These are phyloP conservation scores for Cladosporium austrohemisphaericum DNA, from an alignment of 2,329 filamentous ascomycete genomes.

Conservation along the genomic window DNA sequence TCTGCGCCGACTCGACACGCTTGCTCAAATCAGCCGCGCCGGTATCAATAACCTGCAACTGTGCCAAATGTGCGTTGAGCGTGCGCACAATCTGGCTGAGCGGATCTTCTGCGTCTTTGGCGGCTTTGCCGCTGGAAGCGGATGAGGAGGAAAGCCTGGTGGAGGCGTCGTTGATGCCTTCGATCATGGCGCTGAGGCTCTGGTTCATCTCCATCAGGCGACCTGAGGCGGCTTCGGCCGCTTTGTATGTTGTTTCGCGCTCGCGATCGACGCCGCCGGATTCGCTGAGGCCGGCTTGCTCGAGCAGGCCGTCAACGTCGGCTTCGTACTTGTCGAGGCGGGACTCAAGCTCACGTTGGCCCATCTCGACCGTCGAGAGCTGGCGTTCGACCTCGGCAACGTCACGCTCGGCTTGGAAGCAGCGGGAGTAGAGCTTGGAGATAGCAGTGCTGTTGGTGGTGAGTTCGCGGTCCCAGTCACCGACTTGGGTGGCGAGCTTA, in stretches of 20 bases:
- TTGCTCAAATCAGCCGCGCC: slow-evolving; percentile 76
- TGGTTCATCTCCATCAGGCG: slow-evolving; percentile 90
- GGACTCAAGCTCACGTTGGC: slow-evolving; percentile 83
- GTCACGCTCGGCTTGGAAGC: slow-evolving; percentile 88
- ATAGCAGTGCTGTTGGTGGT: slow-evolving; percentile 96
- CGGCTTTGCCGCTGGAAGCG: slow-evolving; percentile 59
- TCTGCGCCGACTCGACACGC: slow-evolving; percentile 79
- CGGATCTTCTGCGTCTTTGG: slow-evolving; percentile 64
- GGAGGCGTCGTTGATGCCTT: slow-evolving; percentile 95
- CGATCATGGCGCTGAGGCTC: slow-evolving; percentile 92
- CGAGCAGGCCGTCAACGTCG: slow-evolving; percentile 85
- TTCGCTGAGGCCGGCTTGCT: slow-evolving; percentile 59
- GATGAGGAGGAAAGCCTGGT: slow-evolving; percentile 62
- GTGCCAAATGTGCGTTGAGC: slow-evolving; percentile 85
- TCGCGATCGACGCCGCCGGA: slow-evolving; percentile 83
- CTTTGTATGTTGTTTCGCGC: slow-evolving; percentile 85
- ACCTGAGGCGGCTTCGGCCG: slow-evolving; percentile 88
- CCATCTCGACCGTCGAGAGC: slow-evolving; percentile 80
- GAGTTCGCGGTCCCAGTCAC: slow-evolving; percentile 84
- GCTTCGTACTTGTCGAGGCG: slow-evolving; percentile 89
- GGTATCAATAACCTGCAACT: slow-evolving; percentile 89
- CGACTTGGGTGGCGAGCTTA: slow-evolving; percentile 79
- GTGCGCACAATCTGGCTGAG: slow-evolving; percentile 93
- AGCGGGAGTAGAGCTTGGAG: slow-evolving; percentile 84
- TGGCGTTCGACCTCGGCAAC: slow-evolving; percentile 93